Percentiles rank a stretch among this genome's conserved stretches.
Conservation (phyloP, 192 early-diverging fungal genomes). For the Coemansia umbellata region DNA sequence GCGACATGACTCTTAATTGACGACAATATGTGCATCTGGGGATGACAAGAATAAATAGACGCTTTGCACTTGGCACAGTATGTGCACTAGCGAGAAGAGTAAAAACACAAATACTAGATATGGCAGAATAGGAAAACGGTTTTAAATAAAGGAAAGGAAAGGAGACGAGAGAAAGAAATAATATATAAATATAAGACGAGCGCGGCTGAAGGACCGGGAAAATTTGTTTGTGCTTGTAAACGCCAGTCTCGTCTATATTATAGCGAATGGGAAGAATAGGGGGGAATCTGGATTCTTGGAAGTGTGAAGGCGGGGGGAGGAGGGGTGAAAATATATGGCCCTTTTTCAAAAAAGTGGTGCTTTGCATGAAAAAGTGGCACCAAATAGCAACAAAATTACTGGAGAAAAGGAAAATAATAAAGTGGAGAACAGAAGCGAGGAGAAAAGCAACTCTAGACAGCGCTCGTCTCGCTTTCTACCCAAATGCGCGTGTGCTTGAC, state of each 20-base stretch:
- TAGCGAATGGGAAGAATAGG: neutral
- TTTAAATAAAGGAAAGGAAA: neutral
- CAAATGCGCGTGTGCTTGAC: too few relatives aligned
- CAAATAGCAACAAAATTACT: neutral
- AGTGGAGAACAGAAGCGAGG: neutral
- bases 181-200: conserved; percentile 1
- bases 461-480: conserved; percentile 7
- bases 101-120: too few relatives aligned
- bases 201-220: neutral
- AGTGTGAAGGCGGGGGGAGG: neutral
- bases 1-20: conserved; percentile 30
- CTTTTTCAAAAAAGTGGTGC: neutral
- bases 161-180: conserved; percentile 1
- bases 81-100: too few relatives aligned
- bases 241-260: too few relatives aligned
- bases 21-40: conserved; percentile 24
- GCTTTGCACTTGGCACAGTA: too few relatives aligned
- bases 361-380: neutral
- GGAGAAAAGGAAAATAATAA: neutral
- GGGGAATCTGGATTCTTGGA: conserved; percentile 1
- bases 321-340: neutral
- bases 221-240: too few relatives aligned
- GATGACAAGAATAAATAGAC: too few relatives aligned
- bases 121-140: too few relatives aligned
- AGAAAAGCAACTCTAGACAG: neutral